A percentile compares a stretch with the other conserved stretches of the same genome.
Evolutionary conservation across 345 rosid genomes (phyloP).

Genomic region (Kernera saxatilis): DNA sequence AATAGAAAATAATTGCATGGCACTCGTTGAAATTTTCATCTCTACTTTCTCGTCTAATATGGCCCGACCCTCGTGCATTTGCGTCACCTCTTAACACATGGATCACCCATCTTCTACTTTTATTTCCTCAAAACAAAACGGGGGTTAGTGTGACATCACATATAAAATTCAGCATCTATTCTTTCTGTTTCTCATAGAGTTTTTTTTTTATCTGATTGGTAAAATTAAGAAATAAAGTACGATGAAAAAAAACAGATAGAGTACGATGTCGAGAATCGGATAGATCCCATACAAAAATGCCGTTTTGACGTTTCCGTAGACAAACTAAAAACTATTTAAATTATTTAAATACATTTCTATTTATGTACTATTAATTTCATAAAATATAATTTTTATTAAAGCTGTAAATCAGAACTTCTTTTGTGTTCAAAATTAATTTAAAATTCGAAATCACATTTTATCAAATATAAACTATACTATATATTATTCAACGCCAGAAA

Average conservation of each 20-base stretch:
- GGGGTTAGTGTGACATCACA: neutral
- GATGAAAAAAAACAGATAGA: neutral
- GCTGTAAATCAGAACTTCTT: neutral
- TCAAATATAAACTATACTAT: neutral
- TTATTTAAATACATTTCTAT: neutral
- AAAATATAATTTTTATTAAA: neutral
- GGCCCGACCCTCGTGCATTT: conserved; percentile 32
- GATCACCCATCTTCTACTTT: conserved; percentile 19
- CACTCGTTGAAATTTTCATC: neutral
- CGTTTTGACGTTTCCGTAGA: neutral
- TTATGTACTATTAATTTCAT: neutral
- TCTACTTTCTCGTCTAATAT: conserved; percentile 5
- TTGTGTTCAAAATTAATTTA: too few species aligned
- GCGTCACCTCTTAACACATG: conserved; percentile 30
- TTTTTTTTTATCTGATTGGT: conserved; percentile 7
- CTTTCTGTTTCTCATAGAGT: neutral
- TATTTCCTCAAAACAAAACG: neutral
- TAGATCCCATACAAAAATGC: neutral
- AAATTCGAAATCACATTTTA: neutral
- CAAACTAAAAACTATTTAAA: neutral
- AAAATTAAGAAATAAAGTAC: conserved; percentile 6
- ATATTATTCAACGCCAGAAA: neutral
- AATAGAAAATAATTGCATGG: neutral
- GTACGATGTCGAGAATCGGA: neutral
- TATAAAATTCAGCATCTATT: neutral